Conservation (phyloP, 2,329 filamentous ascomycete genomes). For the Claviceps sp. region DNA sequence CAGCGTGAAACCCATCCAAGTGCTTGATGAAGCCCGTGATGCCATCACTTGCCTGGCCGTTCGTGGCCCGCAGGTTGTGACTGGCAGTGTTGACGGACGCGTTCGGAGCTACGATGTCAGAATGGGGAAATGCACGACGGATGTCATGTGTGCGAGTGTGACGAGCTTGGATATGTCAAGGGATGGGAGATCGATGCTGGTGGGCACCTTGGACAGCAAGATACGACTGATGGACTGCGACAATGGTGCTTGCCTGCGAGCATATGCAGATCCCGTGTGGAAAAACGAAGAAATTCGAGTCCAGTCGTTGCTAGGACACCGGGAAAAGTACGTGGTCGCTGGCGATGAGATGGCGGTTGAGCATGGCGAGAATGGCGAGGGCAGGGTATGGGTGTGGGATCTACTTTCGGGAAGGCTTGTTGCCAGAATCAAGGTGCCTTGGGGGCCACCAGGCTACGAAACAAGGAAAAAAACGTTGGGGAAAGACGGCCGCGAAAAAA, state of each 20-base stretch:
- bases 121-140: constrained; percentile 55
- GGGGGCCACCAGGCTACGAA: constrained; percentile 37
- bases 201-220: constrained; percentile 61
- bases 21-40: constrained; percentile 60
- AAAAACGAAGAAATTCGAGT: constrained; percentile 61
- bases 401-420: constrained; percentile 57
- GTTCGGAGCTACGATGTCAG: constrained; percentile 73
- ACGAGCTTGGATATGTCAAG: constrained; percentile 60
- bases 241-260: constrained; percentile 58
- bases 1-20: constrained; percentile 53
- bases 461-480: constrained; percentile 40
- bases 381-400: constrained; percentile 70
- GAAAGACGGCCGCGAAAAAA: constrained; percentile 46
- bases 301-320: constrained; percentile 59
- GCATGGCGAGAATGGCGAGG: constrained; percentile 28
- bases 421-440: constrained; percentile 46
- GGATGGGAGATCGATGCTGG: constrained; percentile 62
- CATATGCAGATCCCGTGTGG: constrained; percentile 46
- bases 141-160: constrained; percentile 58
- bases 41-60: constrained; percentile 41
- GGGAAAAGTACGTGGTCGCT: constrained; percentile 64
- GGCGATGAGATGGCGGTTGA: constrained; percentile 54
- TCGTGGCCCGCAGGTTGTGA: constrained; percentile 45
- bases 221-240: constrained; percentile 70
- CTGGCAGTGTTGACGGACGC: constrained; percentile 73